Evolutionary conservation across 1,139 yeast genomes (phyloP).

Genomic region (Groenewaldozyma sp.): DNA sequence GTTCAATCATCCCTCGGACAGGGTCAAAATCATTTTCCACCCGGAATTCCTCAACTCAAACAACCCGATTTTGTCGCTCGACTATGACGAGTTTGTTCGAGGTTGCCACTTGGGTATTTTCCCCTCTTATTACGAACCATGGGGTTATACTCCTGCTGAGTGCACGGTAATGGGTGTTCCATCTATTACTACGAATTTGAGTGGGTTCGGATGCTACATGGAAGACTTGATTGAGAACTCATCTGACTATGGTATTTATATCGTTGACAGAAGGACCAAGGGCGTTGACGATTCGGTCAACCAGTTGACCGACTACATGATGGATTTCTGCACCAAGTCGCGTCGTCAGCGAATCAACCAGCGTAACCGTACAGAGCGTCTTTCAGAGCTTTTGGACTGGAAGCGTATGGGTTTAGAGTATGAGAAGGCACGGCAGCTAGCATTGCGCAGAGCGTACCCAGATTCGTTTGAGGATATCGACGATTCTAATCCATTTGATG

Average conservation of each 20-base stretch:
- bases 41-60: constrained; percentile 94
- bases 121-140: constrained; percentile 97
- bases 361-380: constrained; percentile 92
- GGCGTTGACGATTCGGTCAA: constrained; percentile 90
- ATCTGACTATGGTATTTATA: constrained; percentile 91
- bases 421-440: constrained; percentile 86
- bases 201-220: constrained; percentile 98
- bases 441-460: constrained; percentile 90
- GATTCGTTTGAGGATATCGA: constrained; percentile 48
- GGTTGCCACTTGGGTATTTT: constrained; percentile 98
- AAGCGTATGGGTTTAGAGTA: constrained; percentile 96
- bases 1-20: constrained; percentile 81
- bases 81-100: constrained; percentile 94
- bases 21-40: constrained; percentile 93
- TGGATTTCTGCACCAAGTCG: constrained; percentile 76
- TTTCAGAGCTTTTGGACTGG: constrained; percentile 92
- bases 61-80: constrained; percentile 87
- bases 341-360: constrained; percentile 97
- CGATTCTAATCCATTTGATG: constrained; percentile 48
- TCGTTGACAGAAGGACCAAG: constrained; percentile 90
- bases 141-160: constrained; percentile 99
- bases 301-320: constrained; percentile 85
- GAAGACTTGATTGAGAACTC: constrained; percentile 94
- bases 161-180: constrained; percentile 99
- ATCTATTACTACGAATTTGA: constrained; percentile 90